phyloP scores from a whole-genome alignment of 2,329 filamentous ascomycete genomes.

The Colletotrichum liaoningense region DNA sequence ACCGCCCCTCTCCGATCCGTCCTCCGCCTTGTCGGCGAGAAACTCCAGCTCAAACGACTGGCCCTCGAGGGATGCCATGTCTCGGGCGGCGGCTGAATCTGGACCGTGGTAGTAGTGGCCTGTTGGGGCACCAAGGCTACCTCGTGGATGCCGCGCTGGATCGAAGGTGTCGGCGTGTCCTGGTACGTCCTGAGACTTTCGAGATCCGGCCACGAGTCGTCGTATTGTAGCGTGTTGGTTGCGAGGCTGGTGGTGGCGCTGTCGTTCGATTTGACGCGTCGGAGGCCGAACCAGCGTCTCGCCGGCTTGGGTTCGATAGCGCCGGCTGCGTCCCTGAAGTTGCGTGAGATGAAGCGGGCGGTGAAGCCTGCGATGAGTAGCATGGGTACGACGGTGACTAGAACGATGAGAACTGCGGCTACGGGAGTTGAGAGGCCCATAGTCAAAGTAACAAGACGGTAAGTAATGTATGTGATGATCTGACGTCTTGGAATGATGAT shows the following conservation, averaged over 20 bases:
- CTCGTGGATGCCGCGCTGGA: background rate
- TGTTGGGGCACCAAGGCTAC: background rate
- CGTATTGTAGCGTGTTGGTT: background rate
- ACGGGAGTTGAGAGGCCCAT: slow-evolving; percentile 25
- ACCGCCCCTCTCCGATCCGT: slow-evolving; percentile 21
- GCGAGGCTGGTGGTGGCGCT: slow-evolving; percentile 2
- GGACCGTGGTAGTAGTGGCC: background rate
- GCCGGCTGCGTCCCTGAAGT: slow-evolving; percentile 30
- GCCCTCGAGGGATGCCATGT: slow-evolving; percentile 49
- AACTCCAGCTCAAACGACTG: slow-evolving; percentile 45
- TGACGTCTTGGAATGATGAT: background rate
- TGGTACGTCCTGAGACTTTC: slow-evolving; percentile 40
- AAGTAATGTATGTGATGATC: background rate
- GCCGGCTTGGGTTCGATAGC: slow-evolving; percentile 10
- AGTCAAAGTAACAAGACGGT: background rate
- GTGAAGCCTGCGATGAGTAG: slow-evolving; percentile 4
- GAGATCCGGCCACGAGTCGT: slow-evolving; percentile 49
- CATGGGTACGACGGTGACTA: slow-evolving; percentile 16
- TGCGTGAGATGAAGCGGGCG: slow-evolving; percentile 25
- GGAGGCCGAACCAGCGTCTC: slow-evolving; percentile 22
- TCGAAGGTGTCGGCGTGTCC: slow-evolving; percentile 18
- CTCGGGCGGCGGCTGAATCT: slow-evolving; percentile 2
- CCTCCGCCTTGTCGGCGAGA: slow-evolving; percentile 39
- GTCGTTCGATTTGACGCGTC: slow-evolving; percentile 2
- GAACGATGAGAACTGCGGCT: slow-evolving; percentile 22